A percentile compares a stretch with the other conserved stretches of the same genome.
phyloP scores from a whole-genome alignment of 495 filamentous ascomycete genomes.

The Xylaria longipes region DNA sequence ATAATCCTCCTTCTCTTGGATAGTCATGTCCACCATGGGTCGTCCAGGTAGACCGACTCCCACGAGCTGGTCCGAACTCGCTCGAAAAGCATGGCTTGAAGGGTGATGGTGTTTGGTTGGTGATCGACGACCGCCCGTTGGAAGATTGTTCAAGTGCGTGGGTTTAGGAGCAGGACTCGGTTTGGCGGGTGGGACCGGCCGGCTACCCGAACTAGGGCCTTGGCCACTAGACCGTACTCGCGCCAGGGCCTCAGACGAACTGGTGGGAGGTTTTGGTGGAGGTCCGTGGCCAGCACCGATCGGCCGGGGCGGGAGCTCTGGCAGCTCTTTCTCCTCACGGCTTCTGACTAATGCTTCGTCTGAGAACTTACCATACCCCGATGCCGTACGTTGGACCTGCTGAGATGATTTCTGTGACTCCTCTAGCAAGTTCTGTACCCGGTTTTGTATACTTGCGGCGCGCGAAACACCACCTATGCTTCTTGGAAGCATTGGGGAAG shows the following conservation, averaged over 20 bases:
- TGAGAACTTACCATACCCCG: constrained; percentile 87
- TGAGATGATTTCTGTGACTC: constrained; percentile 69
- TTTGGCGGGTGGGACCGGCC: constrained; percentile 32
- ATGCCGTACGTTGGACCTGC: constrained; percentile 71
- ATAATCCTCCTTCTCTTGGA: constrained; percentile 60
- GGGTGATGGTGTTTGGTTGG: constrained; percentile 41
- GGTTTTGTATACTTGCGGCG: constrained; percentile 85
- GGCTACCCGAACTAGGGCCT: constrained; percentile 30
- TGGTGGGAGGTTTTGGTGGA: constrained; percentile 33
- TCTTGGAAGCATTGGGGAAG: constrained; percentile 48
- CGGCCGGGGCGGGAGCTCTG: constrained; percentile 33
- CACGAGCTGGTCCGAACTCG: constrained; percentile 43
- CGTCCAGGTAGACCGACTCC: constrained; percentile 52
- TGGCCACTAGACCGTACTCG: constrained; percentile 30
- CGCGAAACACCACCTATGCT: constrained; percentile 65
- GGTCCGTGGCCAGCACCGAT: constrained; percentile 26
- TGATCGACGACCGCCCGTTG: constrained; percentile 46
- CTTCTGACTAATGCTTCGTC: constrained; percentile 49
- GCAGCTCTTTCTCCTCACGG: constrained; percentile 34
- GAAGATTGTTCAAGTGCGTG: constrained; percentile 56
- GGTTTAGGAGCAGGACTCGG: constrained; percentile 59
- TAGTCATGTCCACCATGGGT: constrained; percentile 52
- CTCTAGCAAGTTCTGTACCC: constrained; percentile 84
- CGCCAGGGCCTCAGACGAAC: constrained; percentile 29
- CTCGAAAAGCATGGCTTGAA: constrained; percentile 21